Percentiles rank a stretch among this genome's conserved stretches.
Conservation (phyloP, 2,329 filamentous ascomycete genomes). For the Cadophora gregata region DNA sequence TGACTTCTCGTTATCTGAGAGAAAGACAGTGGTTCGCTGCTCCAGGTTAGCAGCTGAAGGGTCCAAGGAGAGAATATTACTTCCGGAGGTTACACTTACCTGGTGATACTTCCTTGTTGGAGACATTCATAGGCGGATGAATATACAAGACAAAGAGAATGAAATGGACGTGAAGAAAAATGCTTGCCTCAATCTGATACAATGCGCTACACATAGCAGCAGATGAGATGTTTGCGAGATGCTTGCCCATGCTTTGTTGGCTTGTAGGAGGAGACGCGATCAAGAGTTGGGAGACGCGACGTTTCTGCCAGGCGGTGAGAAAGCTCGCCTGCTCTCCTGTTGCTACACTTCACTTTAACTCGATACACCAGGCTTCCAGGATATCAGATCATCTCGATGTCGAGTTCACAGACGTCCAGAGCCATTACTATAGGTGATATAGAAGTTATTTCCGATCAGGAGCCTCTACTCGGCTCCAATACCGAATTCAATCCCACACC, state of each 20-base stretch:
- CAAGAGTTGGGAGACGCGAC: not conserved
- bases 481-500: not conserved
- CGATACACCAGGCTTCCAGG: not conserved
- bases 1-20: slow-evolving; percentile 20
- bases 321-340: not conserved
- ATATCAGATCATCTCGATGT: not conserved
- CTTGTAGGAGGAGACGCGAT: not conserved
- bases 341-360: not conserved
- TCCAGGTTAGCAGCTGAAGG: slow-evolving; percentile 16
- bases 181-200: too few relatives aligned
- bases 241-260: too few relatives aligned
- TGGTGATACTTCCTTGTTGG: slow-evolving; percentile 4
- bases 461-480: slow-evolving; percentile 6
- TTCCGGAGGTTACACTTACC: slow-evolving; percentile 21
- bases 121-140: not conserved
- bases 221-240: too few relatives aligned
- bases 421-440: not conserved
- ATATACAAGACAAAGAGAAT: not conserved
- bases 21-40: slow-evolving; percentile 19
- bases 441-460: not conserved
- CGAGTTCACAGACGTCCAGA: not conserved
- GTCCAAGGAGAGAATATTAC: not conserved
- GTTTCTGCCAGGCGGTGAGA: slow-evolving; percentile 1
- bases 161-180: too few relatives aligned
- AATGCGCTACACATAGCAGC: too few relatives aligned